Percentiles rank a stretch among this genome's conserved stretches.
These are phyloP conservation scores for Aureobasidium sp. DNA, from an alignment of 2,329 filamentous ascomycete genomes.

Conservation along the genomic window DNA sequence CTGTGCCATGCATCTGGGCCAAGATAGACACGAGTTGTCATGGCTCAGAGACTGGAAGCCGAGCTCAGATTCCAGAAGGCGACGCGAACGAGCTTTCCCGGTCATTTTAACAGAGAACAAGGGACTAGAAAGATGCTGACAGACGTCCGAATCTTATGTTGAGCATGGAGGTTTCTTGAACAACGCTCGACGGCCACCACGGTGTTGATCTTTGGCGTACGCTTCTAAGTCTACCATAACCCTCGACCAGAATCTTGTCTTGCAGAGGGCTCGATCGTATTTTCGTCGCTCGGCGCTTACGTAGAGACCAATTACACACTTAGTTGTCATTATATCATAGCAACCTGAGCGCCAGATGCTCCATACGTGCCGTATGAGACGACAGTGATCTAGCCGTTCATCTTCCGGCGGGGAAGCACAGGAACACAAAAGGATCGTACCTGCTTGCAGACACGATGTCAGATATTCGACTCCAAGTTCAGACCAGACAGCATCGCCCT, in stretches of 20 bases:
- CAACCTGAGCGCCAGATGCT: background rate
- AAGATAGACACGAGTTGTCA: no score
- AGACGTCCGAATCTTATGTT: no score
- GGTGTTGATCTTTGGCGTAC: no score
- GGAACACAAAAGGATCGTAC: background rate
- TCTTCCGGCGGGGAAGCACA: background rate
- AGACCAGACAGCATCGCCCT: background rate
- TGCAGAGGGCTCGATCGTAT: no score
- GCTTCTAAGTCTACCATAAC: no score
- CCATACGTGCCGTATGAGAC: background rate
- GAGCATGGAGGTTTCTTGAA: background rate
- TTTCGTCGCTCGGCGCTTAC: background rate
- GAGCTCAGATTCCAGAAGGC: no score
- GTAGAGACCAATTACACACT: background rate
- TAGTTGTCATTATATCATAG: background rate
- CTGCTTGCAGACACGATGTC: background rate
- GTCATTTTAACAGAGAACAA: background rate
- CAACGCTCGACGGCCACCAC: background rate
- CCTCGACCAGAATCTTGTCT: no score
- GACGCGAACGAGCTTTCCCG: no score
- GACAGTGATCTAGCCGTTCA: background rate
- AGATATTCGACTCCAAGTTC: background rate
- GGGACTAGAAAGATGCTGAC: no score
- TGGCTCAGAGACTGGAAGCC: no score
- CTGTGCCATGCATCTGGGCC: no score